Base-by-base conservation (phyloP, 208 protist genomes). In the Trypanosomatidae sp. region DNA sequence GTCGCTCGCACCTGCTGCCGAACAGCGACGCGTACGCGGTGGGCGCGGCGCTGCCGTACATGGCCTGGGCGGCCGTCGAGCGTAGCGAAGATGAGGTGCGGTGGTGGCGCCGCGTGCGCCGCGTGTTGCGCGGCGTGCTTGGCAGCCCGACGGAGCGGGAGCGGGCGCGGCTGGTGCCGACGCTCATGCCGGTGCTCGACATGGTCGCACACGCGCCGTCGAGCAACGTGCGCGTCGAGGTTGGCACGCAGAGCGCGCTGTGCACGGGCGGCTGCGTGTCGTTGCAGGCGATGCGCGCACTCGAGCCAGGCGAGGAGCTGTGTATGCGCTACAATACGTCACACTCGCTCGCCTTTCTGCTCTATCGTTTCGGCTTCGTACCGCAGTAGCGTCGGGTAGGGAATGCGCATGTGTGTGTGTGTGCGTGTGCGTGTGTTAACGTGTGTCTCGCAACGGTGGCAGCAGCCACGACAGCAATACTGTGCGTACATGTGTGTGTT, bases 351-450 rank as follows among this genome's bases (percentile, higher is more conserved):
- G 66, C 74, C 3, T 88, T 88, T 43, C 56, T 67, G 21, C 65
- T 88, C 13, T 88, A 80, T 48, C 73, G 79, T 24, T 88, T 88
- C 51, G 79, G 79, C 11, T 88, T 88, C 40, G 66, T 88, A 49
- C 79, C 79, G 4, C 53, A 70, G 52, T 79, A 57, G 27, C n/a
- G n/a, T n/a, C n/a, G n/a, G n/a, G n/a, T n/a, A n/a, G n/a, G n/a
- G n/a, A n/a, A n/a, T n/a, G n/a, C n/a, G n/a, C n/a, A n/a, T n/a
- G n/a, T n/a, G n/a, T n/a, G n/a, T n/a, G n/a, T n/a, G n/a, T n/a
- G n/a, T n/a, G n/a, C n/a, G n/a, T n/a, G n/a, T 0, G 10, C 6
- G 38, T 8, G 20, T 4, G 24, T 60, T 10, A 27, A 43, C 8
- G 2, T 37, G 0, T 10, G 21, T 25, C 10, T n/a, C 27, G 25